phyloP scores from a whole-genome alignment of 2,329 filamentous ascomycete genomes.

The Xylaria multiplex region DNA sequence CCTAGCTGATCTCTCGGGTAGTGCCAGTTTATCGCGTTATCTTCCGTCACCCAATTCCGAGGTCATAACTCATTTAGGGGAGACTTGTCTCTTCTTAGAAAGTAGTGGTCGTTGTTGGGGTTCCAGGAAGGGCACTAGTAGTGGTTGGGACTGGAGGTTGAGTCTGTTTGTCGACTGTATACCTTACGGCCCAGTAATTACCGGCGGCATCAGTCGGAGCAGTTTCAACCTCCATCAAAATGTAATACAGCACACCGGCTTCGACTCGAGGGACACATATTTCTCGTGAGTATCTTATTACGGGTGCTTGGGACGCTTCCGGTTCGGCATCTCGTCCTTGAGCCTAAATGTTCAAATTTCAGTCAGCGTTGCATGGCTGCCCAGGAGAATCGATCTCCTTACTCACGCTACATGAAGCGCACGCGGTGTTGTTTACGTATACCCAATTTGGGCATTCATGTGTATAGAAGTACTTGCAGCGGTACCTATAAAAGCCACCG shows the following conservation, averaged over 20 bases:
- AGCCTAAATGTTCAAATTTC: constrained; percentile 51
- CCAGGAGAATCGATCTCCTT: neutral
- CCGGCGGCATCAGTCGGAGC: constrained; percentile 52
- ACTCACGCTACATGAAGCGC: constrained; percentile 61
- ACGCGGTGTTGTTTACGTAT: constrained; percentile 62
- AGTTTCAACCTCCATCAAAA: constrained; percentile 61
- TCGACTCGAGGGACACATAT: constrained; percentile 58
- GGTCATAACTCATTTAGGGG: neutral
- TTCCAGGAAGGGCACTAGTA: constrained; percentile 43
- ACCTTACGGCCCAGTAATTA: constrained; percentile 53
- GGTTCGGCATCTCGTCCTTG: constrained; percentile 59
- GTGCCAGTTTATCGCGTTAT: constrained; percentile 11
- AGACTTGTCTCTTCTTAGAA: constrained; percentile 28
- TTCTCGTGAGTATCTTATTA: constrained; percentile 51
- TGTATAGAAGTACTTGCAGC: constrained; percentile 65
- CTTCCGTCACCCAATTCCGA: constrained; percentile 12
- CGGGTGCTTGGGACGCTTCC: constrained; percentile 41
- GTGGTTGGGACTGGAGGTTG: constrained; percentile 41
- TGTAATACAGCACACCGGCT: constrained; percentile 59
- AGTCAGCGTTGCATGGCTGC: constrained; percentile 30
- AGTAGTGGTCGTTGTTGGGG: constrained; percentile 38
- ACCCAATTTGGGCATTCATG: constrained; percentile 66
- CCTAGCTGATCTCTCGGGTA: neutral
- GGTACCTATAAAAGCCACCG: constrained; percentile 63
- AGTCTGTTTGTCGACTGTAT: constrained; percentile 47